Percentiles rank a stretch among this genome's conserved stretches.
phyloP scores from a whole-genome alignment of 208 protist species.

The Crithidia thermophila region DNA sequence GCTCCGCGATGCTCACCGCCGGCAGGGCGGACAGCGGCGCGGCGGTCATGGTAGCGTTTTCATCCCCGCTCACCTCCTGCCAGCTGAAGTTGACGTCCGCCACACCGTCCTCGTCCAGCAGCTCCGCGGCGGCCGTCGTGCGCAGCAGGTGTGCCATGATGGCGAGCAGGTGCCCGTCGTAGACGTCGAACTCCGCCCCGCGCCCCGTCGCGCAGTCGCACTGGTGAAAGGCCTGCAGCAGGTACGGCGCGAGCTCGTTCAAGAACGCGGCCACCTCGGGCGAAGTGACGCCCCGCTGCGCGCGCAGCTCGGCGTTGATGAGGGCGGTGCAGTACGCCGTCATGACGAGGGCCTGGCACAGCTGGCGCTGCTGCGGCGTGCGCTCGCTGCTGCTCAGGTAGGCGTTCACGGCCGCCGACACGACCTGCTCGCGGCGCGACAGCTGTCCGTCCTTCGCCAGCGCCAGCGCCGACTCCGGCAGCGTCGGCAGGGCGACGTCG shows the following conservation, averaged over 20 bases:
- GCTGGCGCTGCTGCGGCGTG: conserved; percentile 44
- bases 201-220: conserved; percentile 43
- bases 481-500: conserved; percentile 37
- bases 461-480: conserved; percentile 39
- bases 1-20: conserved; percentile 28
- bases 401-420: conserved; percentile 61
- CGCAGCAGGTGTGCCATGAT: conserved; percentile 58
- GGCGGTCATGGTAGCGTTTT: conserved; percentile 29
- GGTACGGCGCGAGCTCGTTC: conserved; percentile 59
- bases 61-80: conserved; percentile 40
- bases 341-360: conserved; percentile 67
- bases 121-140: conserved; percentile 34
- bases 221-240: conserved; percentile 48
- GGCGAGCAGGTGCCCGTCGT: conserved; percentile 74
- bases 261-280: conserved; percentile 55
- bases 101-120: conserved; percentile 66
- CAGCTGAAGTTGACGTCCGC: conserved; percentile 56
- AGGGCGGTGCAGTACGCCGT: conserved; percentile 62
- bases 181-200: conserved; percentile 78
- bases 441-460: conserved; percentile 50
- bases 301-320: conserved; percentile 47
- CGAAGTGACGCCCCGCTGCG: conserved; percentile 44
- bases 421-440: conserved; percentile 66
- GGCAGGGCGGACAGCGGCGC: conserved; percentile 54
- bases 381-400: conserved; percentile 43